phyloP scores from a whole-genome alignment of 352 stramenopile species.

The Phytophthora europaea region DNA sequence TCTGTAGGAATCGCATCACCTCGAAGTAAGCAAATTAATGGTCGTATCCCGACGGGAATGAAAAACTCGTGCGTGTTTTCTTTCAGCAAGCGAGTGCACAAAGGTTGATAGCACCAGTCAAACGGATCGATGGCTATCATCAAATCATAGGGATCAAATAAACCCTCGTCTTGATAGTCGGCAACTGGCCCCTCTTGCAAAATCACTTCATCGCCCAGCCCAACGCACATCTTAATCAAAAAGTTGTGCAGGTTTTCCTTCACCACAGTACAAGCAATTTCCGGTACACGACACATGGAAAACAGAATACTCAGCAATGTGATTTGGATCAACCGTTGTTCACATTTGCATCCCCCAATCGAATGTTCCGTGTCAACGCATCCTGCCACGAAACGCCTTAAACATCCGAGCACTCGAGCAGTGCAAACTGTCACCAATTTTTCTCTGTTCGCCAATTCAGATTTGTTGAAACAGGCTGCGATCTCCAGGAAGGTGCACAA shows the following conservation, averaged over 20 bases:
- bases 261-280: slow-evolving; percentile 45
- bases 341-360: slow-evolving; percentile 37
- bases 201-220: background rate
- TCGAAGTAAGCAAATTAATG: slow-evolving; percentile 49
- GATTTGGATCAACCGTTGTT: slow-evolving; percentile 37
- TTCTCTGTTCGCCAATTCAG: slow-evolving; percentile 10
- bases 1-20: slow-evolving; percentile 49
- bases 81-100: slow-evolving; percentile 36
- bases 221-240: slow-evolving; percentile 45
- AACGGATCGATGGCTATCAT: slow-evolving; percentile 65
- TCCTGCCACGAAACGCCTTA: slow-evolving; percentile 46
- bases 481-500: slow-evolving; percentile 46
- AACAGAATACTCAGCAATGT: slow-evolving; percentile 52
- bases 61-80: slow-evolving; percentile 43
- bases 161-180: background rate
- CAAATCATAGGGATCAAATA: slow-evolving; percentile 48
- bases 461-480: slow-evolving; percentile 30
- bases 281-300: slow-evolving; percentile 43
- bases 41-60: slow-evolving; percentile 49
- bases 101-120: slow-evolving; percentile 61
- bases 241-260: slow-evolving; percentile 54
- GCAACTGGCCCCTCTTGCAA: background rate
- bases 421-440: slow-evolving; percentile 44
- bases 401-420: slow-evolving; percentile 46
- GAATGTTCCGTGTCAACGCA: background rate